Percentiles rank a stretch among this genome's conserved stretches.
These are phyloP conservation scores for Coemansia sp. DNA, from an alignment of 192 early-diverging fungal genomes.

Conservation along the genomic window DNA sequence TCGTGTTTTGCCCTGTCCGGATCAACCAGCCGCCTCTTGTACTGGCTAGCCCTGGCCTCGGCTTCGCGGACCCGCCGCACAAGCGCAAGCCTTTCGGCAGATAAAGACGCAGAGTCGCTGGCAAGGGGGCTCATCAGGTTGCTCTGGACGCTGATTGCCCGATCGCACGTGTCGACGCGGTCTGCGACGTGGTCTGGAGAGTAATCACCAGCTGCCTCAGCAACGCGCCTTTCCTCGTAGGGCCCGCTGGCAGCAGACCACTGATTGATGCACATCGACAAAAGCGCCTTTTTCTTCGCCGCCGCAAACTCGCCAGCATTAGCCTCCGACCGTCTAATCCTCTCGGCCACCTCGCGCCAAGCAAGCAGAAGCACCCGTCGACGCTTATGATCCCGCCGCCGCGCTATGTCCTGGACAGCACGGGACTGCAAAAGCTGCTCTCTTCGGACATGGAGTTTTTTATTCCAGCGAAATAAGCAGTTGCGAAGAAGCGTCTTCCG, in stretches of 20 bases:
- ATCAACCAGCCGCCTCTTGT: conserved; percentile 12
- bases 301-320: conserved; percentile 6
- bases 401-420: conserved; percentile 30
- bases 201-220: background rate
- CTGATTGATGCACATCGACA: conserved; percentile 14
- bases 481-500: background rate
- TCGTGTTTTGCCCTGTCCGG: background rate
- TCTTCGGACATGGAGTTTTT: conserved; percentile 9
- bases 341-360: conserved; percentile 31
- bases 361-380: conserved; percentile 30
- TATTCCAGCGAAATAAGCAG: conserved; percentile 4
- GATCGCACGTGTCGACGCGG: background rate
- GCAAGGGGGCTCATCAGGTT: background rate
- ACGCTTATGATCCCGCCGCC: conserved; percentile 19
- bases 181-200: background rate
- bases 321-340: background rate
- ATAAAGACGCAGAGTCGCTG: background rate
- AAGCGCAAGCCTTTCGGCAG: conserved; percentile 11
- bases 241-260: background rate
- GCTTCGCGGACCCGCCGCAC: conserved; percentile 10
- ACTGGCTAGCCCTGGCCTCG: conserved; percentile 9
- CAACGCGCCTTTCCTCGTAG: background rate
- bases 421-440: conserved; percentile 22
- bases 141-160: conserved; percentile 18
- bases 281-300: background rate